Evolutionary conservation across 2,329 filamentous ascomycete species (phyloP).

Genomic region (Xylariaceae sp.): DNA sequence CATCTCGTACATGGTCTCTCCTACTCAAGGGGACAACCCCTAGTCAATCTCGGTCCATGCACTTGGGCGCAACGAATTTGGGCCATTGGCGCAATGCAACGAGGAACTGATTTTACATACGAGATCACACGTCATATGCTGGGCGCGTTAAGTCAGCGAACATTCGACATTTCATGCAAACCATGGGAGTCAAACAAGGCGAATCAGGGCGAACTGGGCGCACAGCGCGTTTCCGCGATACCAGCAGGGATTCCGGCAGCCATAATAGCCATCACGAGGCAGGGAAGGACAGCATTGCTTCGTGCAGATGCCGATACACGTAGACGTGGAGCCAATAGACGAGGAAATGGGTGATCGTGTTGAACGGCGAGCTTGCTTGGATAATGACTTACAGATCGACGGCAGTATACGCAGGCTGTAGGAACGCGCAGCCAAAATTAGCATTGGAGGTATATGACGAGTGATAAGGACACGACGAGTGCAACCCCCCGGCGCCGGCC

Average conservation of each 20-base stretch:
- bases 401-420: conserved; percentile 83
- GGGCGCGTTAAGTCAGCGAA: conserved; percentile 40
- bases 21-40: conserved; percentile 46
- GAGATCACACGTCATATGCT: conserved; percentile 93
- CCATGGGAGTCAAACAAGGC: conserved; percentile 18
- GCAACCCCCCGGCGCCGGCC: conserved; percentile 7
- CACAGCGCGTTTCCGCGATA: conserved; percentile 14
- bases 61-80: conserved; percentile 22
- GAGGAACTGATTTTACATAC: conserved; percentile 54
- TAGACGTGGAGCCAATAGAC: conserved; percentile 31
- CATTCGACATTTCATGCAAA: conserved; percentile 38
- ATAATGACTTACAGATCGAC: conserved; percentile 73
- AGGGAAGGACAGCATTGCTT: conserved; percentile 15
- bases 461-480: conserved; percentile 23
- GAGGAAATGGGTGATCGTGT: conserved; percentile 24
- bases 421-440: conserved; percentile 40
- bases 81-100: conserved; percentile 27
- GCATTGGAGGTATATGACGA: conserved; percentile 26
- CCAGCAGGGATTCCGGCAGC: conserved; percentile 7
- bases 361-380: conserved; percentile 23
- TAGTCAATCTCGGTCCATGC: conserved; percentile 32
- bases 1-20: conserved; percentile 95
- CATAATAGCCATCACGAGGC: conserved; percentile 20
- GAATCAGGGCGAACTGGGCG: conserved; percentile 7
- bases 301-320: conserved; percentile 22